Base-by-base conservation (phyloP, 2,329 filamentous ascomycete genomes). In the Fusarium pininemorale region DNA sequence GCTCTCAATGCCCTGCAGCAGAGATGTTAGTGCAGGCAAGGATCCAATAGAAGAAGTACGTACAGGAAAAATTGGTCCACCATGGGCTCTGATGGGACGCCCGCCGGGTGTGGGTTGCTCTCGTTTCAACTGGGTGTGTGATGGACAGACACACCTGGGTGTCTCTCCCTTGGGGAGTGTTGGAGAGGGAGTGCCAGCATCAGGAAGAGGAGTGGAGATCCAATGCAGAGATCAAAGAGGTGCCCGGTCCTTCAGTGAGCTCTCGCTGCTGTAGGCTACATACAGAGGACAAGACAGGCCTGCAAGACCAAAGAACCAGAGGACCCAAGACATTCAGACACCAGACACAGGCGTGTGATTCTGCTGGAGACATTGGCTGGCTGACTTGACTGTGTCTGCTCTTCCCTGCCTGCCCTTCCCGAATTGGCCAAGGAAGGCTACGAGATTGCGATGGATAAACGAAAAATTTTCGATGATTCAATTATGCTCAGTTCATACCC, bases 1-100 rank as follows among this genome's bases (percentile, higher is more conserved):
- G 73, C 73, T 73, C 63, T 60, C 64, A 57, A 80, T 80, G 77
- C 78, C 78, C 78, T 80, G 78, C 78, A 80, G 77, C 70, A 71
- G 18, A 66, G 71, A 75, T 76, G 63, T 62, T 78, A 78, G 69
- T 58, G 73, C 57, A 65, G 57, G 62, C 66, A 68, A 66, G 66
- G 68, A 71, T 75, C 63, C 65, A 48, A 63, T 62, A 42, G 60
- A 45, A 54, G 59, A 37, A 59, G 70, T 74, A 75, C 76, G 73
- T 78, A 74, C 63, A 63, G 48, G 58, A 72, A 69, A 59, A 55
- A 26, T 37, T 70, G 59, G 39, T 55, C 63, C 72, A 69, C 59
- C 42, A 72, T 64, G 63, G 48, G 54, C 59, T 66, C 54, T 62
- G 60, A 51, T 76, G 68, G 65, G 69, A 70, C 63, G 66, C 66